Evolutionary conservation across 2,329 filamentous ascomycete species (phyloP).

Genomic region (Penicillium sp.): DNA sequence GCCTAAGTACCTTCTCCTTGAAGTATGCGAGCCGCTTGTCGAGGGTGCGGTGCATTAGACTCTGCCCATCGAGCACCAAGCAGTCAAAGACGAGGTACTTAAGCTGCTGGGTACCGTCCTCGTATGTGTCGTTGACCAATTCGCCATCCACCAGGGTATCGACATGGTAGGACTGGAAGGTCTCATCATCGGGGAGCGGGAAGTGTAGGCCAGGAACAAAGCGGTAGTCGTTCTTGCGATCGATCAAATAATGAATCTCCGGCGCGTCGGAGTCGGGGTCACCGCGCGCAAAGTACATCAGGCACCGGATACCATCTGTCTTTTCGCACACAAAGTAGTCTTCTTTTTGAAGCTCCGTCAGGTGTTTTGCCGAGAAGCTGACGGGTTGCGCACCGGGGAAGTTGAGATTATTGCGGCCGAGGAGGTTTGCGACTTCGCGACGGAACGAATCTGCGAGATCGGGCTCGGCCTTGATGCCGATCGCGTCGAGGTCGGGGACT

Average conservation of each 20-base stretch:
- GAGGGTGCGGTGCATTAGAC: slow-evolving; percentile 74
- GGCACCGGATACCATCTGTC: slow-evolving; percentile 91
- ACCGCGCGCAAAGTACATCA: slow-evolving; percentile 77
- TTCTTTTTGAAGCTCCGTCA: slow-evolving; percentile 75
- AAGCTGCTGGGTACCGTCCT: slow-evolving; percentile 67
- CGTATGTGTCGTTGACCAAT: slow-evolving; percentile 79
- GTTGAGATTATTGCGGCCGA: slow-evolving; percentile 66
- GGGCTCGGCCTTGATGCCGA: slow-evolving; percentile 65
- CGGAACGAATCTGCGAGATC: slow-evolving; percentile 65
- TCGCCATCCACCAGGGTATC: slow-evolving; percentile 90
- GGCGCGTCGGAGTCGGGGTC: slow-evolving; percentile 57
- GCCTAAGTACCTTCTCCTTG: slow-evolving; percentile 73
- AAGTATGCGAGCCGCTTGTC: slow-evolving; percentile 91
- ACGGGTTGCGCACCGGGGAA: slow-evolving; percentile 96
- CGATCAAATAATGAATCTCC: slow-evolving; percentile 88
- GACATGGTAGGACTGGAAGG: slow-evolving; percentile 67
- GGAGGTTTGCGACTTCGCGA: slow-evolving; percentile 70
- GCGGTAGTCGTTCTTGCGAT: slow-evolving; percentile 98
- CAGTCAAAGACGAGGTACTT: slow-evolving; percentile 95
- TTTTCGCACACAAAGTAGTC: slow-evolving; percentile 99
- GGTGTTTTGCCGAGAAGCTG: slow-evolving; percentile 79
- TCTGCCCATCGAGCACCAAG: slow-evolving; percentile 74
- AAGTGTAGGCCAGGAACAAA: slow-evolving; percentile 79
- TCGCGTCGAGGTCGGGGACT: slow-evolving; percentile 44
- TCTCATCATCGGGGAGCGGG: slow-evolving; percentile 66